Conservation (phyloP, 148 eudicot species). For the Bassia scoparia region DNA sequence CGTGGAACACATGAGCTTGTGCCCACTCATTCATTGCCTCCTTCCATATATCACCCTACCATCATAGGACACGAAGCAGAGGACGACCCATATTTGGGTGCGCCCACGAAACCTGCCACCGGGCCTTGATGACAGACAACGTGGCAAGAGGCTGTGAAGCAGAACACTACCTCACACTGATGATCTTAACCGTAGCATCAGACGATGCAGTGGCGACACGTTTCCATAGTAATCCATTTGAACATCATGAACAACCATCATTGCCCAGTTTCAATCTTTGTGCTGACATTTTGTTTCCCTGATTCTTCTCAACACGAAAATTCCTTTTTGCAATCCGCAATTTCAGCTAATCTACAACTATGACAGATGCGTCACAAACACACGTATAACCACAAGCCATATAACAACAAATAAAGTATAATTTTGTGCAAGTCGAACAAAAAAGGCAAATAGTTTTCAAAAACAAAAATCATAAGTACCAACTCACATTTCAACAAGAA, state of each 20-base stretch:
- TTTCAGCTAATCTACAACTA: too few relatives aligned
- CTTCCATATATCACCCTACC: slow-evolving; percentile 87
- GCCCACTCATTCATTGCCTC: slow-evolving; percentile 82
- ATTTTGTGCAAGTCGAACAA: too few relatives aligned
- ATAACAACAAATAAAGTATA: too few relatives aligned
- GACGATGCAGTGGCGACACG: slow-evolving; percentile 84
- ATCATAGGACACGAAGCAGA: slow-evolving; percentile 90
- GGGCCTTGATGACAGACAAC: slow-evolving; percentile 78
- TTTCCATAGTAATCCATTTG: slow-evolving; percentile 89
- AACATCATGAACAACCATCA: slow-evolving; percentile 80
- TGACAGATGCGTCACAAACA: too few relatives aligned
- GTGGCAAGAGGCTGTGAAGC: slow-evolving; percentile 67
- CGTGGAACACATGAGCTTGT: slow-evolving; percentile 67
- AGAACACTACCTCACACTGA: slow-evolving; percentile 50
- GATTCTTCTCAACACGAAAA: background rate
- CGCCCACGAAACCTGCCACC: slow-evolving; percentile 94
- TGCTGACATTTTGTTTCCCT: slow-evolving; percentile 46
- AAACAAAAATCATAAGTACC: too few relatives aligned
- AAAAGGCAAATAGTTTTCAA: too few relatives aligned
- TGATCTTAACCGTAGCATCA: slow-evolving; percentile 62
- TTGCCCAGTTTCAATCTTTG: slow-evolving; percentile 83
- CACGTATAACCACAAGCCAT: too few relatives aligned
- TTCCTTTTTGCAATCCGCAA: too few relatives aligned
- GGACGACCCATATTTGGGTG: slow-evolving; percentile 79
- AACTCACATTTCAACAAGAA: too few relatives aligned